phyloP scores from a whole-genome alignment of 169 alveolate species.

The Hepatocystis sp. region DNA sequence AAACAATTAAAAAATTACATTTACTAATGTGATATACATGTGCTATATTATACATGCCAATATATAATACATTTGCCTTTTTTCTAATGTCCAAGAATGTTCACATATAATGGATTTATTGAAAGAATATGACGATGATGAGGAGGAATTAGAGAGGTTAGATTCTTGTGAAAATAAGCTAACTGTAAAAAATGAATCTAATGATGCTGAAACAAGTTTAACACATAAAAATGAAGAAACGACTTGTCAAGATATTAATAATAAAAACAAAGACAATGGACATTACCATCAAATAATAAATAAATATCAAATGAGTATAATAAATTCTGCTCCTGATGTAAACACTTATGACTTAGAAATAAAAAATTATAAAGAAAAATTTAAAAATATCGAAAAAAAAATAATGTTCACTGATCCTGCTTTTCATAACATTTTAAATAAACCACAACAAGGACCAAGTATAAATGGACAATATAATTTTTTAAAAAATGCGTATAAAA shows the following conservation, averaged over 20 bases:
- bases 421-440: conserved; percentile 39
- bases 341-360: conserved; percentile 75
- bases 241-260: too few relatives aligned
- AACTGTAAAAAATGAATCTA: not conserved
- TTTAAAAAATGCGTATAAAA: conserved; percentile 71
- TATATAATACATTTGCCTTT: too few relatives aligned
- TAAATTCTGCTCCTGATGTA: conserved; percentile 85
- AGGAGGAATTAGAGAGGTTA: conserved; percentile 27
- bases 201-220: not conserved
- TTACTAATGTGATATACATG: too few relatives aligned
- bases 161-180: conserved; percentile 12
- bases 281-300: too few relatives aligned
- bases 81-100: too few relatives aligned
- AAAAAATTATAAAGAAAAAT: conserved; percentile 74
- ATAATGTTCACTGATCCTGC: conserved; percentile 58
- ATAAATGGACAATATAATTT: conserved; percentile 69
- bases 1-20: too few relatives aligned
- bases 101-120: conserved; percentile 49
- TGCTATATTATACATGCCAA: too few relatives aligned
- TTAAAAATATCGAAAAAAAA: conserved; percentile 68
- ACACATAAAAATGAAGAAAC: too few relatives aligned
- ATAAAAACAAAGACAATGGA: too few relatives aligned
- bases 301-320: too few relatives aligned
- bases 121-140: conserved; percentile 58
- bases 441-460: conserved; percentile 76